These are phyloP conservation scores for Strobilomyces dryophilus DNA, from an alignment of 768 basidiomycete species.

Conservation along the genomic window DNA sequence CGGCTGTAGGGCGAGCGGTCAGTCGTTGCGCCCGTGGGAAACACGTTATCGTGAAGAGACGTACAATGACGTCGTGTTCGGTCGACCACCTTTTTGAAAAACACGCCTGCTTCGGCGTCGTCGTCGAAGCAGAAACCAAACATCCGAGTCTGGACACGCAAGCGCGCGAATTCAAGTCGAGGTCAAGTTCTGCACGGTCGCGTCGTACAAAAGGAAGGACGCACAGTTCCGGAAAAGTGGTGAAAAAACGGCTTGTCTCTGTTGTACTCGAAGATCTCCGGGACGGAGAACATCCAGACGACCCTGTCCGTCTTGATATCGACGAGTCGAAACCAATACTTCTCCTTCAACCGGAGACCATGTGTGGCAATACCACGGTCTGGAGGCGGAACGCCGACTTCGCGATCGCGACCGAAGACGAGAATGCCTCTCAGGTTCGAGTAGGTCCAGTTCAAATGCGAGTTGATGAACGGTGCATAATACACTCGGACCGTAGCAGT, in stretches of 20 bases:
- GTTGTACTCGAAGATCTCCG: slow-evolving; percentile 61
- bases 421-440: slow-evolving; percentile 58
- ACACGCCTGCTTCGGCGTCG: slow-evolving; percentile 52
- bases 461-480: slow-evolving; percentile 49
- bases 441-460: slow-evolving; percentile 52
- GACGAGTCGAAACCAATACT: slow-evolving; percentile 63
- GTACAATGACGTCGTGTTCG: slow-evolving; percentile 43
- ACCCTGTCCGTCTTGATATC: slow-evolving; percentile 54
- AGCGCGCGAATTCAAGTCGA: not conserved
- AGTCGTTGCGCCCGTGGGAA: not conserved
- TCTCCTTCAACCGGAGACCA: slow-evolving; percentile 30
- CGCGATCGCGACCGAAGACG: slow-evolving; percentile 44
- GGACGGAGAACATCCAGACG: slow-evolving; percentile 67
- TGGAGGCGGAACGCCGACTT: slow-evolving; percentile 20
- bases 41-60: not conserved
- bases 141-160: slow-evolving; percentile 34
- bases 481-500: slow-evolving; percentile 56
- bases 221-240: slow-evolving; percentile 78
- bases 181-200: not conserved
- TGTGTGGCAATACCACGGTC: slow-evolving; percentile 16
- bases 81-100: slow-evolving; percentile 58
- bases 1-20: slow-evolving; percentile 9
- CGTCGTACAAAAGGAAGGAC: slow-evolving; percentile 26
- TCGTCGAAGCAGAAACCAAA: slow-evolving; percentile 58
- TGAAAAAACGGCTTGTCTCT: slow-evolving; percentile 92